phyloP scores from a whole-genome alignment of 768 basidiomycete species.

The Lactifluus hygrophoroides region DNA sequence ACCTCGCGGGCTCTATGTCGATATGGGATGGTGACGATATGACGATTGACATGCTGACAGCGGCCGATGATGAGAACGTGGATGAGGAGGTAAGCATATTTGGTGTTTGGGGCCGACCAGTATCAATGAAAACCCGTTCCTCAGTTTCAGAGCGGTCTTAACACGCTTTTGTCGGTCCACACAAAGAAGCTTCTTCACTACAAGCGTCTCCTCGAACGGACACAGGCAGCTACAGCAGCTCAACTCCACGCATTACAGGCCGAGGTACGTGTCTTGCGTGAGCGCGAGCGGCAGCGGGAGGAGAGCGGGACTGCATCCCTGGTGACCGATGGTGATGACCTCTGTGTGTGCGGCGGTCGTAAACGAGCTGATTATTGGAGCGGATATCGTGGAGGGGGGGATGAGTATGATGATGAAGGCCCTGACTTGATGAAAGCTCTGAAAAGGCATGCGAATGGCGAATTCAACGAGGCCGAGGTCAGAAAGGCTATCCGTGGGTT shows the following conservation, averaged over 20 bases:
- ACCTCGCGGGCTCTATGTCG: conserved; percentile 24
- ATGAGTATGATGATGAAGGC: conserved; percentile 40
- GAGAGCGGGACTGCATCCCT: conserved; percentile 20
- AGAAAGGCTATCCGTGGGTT: conserved; percentile 54
- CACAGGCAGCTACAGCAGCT: conserved; percentile 69
- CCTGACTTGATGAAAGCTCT: conserved; percentile 44
- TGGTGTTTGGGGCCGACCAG: not conserved
- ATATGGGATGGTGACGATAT: conserved; percentile 51
- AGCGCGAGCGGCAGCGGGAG: conserved; percentile 28
- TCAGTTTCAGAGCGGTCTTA: conserved; percentile 39
- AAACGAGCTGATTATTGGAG: conserved; percentile 64
- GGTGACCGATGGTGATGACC: conserved; percentile 24
- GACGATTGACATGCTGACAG: conserved; percentile 65
- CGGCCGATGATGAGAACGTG: conserved; percentile 46
- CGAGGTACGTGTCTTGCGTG: conserved; percentile 60
- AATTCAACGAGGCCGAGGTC: conserved; percentile 64
- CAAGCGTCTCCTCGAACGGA: conserved; percentile 71
- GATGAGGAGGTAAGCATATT: conserved; percentile 54
- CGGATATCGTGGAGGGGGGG: conserved; percentile 46
- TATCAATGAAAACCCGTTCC: not conserved
- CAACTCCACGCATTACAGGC: conserved; percentile 84
- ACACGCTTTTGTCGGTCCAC: conserved; percentile 35
- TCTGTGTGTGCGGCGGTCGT: conserved; percentile 51
- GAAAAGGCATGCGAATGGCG: conserved; percentile 39
- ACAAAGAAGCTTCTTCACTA: conserved; percentile 56